These are phyloP conservation scores for Cylindrodendrum hubeiense DNA, from an alignment of 2,329 filamentous ascomycete genomes.

Conservation along the genomic window DNA sequence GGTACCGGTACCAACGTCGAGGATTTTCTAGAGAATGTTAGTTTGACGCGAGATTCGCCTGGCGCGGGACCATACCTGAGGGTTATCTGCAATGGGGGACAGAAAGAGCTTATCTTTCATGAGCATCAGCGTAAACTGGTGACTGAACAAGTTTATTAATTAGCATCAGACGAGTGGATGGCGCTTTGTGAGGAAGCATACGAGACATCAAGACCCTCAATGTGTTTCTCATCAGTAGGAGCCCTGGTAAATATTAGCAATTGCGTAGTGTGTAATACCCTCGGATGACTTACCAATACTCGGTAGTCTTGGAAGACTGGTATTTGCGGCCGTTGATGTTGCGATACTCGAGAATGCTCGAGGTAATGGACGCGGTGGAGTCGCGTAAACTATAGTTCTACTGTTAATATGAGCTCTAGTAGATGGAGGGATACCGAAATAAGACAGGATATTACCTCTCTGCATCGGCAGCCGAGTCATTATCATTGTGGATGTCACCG, in stretches of 20 bases:
- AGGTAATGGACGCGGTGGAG: constrained; percentile 29
- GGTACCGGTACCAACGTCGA: constrained; percentile 70
- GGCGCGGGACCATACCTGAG: constrained; percentile 6
- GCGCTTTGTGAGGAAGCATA: neutral
- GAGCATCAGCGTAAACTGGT: constrained; percentile 37
- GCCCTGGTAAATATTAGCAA: constrained; percentile 16
- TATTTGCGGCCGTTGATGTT: constrained; percentile 44
- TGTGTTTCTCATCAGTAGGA: constrained; percentile 32
- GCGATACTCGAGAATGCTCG: constrained; percentile 43
- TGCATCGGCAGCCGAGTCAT: constrained; percentile 8
- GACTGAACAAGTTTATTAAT: constrained; percentile 9
- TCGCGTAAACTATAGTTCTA: constrained; percentile 20
- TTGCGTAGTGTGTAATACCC: rapidly evolving
- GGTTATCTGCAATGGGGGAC: constrained; percentile 38
- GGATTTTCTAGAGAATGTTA: constrained; percentile 33
- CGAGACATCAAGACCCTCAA: constrained; percentile 30
- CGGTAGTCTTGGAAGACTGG: constrained; percentile 40
- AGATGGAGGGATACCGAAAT: neutral
- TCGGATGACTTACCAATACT: constrained; percentile 40
- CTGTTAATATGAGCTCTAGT: neutral
- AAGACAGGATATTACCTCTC: constrained; percentile 13
- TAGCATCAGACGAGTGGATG: neutral
- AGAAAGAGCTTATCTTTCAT: constrained; percentile 52
- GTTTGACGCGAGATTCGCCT: neutral
- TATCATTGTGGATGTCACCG: constrained; percentile 18